phyloP scores from a whole-genome alignment of 1,284 basidiomycete genomes.

The Heterobasidion parviporum region DNA sequence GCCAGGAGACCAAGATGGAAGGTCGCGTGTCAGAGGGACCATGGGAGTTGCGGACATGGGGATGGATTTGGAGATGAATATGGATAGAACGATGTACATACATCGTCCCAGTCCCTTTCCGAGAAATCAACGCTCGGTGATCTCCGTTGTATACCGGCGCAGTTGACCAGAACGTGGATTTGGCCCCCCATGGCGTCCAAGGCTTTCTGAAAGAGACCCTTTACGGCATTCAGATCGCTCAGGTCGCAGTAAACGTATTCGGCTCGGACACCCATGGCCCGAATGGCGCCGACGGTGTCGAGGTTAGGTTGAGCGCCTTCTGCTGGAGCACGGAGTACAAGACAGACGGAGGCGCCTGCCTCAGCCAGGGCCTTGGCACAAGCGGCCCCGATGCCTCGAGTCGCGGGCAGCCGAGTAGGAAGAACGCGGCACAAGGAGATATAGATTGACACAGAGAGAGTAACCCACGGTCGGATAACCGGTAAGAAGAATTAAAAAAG shows the following conservation, averaged over 20 bases:
- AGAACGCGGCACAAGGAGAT: constrained; percentile 9
- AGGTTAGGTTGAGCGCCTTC: constrained; percentile 36
- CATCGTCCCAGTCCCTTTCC: constrained; percentile 87
- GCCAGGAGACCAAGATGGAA: background rate
- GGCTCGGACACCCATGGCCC: constrained; percentile 30
- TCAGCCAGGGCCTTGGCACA: constrained; percentile 67
- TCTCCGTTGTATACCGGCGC: constrained; percentile 89
- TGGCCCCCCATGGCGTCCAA: constrained; percentile 51
- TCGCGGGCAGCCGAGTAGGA: constrained; percentile 5
- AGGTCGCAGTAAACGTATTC: constrained; percentile 73
- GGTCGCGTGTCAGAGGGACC: background rate
- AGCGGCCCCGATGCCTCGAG: constrained; percentile 62
- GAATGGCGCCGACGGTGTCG: constrained; percentile 48
- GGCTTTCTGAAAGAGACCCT: constrained; percentile 56
- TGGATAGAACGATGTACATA: constrained; percentile 26
- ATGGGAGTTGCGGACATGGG: constrained; percentile 3
- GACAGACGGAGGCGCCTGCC: constrained; percentile 77
- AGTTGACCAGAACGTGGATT: constrained; percentile 88
- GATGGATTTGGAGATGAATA: background rate
- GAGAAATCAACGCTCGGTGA: constrained; percentile 77
- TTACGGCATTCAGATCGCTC: constrained; percentile 59
- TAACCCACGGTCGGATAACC: background rate
- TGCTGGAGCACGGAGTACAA: constrained; percentile 54
- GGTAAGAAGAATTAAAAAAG: constrained; percentile 8
- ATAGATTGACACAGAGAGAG: background rate